Base-by-base conservation (phyloP, 2,329 filamentous ascomycete genomes). In the Calonectria multiphialidica region DNA sequence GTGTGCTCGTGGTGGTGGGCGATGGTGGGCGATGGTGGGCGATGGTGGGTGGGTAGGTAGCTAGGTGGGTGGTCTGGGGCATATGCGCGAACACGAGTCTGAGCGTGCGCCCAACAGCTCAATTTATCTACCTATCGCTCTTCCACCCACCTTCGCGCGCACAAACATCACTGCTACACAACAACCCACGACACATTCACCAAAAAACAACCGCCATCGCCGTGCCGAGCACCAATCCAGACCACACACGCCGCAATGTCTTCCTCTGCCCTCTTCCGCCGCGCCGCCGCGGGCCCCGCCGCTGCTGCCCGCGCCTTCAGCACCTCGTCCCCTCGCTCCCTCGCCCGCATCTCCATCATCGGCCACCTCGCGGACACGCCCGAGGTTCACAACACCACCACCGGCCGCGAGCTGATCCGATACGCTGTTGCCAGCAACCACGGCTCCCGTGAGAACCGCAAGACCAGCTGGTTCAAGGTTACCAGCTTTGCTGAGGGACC, bases 381-480 rank as follows among this genome's bases (percentile, higher is more conserved):
- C 71, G 96, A 98, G 88, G 80, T 95, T 76, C 88, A 90, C 44
- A 84, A 91, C 71, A 94, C 94, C 59, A 89, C 90, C 79, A 92
- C 87, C 65, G 95, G 95, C 71, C 89, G 89, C 75, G 94, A 97
- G 75, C 80, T 98, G 71, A 82, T 98, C 80, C 91, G 90, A 79
- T 98, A 98, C 83, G 86, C 91, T 5, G 87, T 99, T 74, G 96
- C 91, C 64, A 94, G 91, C 79, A 92, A 87, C 83, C 83, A 83
- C 72, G 95, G 95, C 16, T 85, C 88, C 73, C 87, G 86, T 76
- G 93, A 96, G 18, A 93, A 94, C 84, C 88, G 91, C 81, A 89
- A 91, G 82, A 94, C 93, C 35, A 97, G 93, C 88, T 98, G 94
- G 94, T 98, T 97, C 89, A 89, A 89, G 70, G 88, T 98, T 68